Evolutionary conservation across 768 basidiomycete genomes (phyloP).

Genomic region (Asterophora lycoperdoides): DNA sequence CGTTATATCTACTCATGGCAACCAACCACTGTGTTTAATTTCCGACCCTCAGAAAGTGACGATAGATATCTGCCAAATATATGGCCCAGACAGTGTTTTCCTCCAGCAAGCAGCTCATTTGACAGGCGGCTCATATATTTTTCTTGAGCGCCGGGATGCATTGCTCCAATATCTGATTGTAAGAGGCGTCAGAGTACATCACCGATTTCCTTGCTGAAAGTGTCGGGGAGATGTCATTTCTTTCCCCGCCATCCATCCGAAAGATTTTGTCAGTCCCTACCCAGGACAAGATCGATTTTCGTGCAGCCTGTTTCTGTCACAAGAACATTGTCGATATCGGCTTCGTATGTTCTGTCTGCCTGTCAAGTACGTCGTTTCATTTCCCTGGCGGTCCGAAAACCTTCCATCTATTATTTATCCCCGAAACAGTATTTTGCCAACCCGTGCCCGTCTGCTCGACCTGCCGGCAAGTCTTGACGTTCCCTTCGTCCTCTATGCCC

Average conservation of each 20-base stretch:
- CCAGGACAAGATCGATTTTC: constrained; percentile 93
- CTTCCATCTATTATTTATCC: neutral
- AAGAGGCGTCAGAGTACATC: constrained; percentile 10
- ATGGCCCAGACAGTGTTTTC: constrained; percentile 87
- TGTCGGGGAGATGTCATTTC: constrained; percentile 69
- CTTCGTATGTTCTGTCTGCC: constrained; percentile 97
- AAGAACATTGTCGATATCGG: constrained; percentile 95
- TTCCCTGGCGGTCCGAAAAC: neutral
- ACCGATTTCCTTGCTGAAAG: constrained; percentile 2
- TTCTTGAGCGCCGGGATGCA: constrained; percentile 73
- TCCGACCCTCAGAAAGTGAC: constrained; percentile 72
- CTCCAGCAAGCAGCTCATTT: constrained; percentile 96
- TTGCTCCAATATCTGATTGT: constrained; percentile 92
- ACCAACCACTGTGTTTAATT: neutral
- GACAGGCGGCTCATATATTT: constrained; percentile 91
- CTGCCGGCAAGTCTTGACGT: constrained; percentile 62
- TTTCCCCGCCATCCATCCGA: constrained; percentile 56
- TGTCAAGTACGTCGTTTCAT: constrained; percentile 70
- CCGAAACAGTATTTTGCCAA: constrained; percentile 79
- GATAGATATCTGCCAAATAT: constrained; percentile 93
- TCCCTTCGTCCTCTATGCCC: neutral
- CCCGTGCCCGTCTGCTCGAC: constrained; percentile 93
- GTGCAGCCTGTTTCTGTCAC: constrained; percentile 98
- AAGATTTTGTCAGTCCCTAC: constrained; percentile 79
- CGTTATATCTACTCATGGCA: constrained; percentile 5